Percentiles rank a stretch among this genome's conserved stretches.
phyloP scores from a whole-genome alignment of 129 eudicot genomes.

The Tanacetum coccineum region DNA sequence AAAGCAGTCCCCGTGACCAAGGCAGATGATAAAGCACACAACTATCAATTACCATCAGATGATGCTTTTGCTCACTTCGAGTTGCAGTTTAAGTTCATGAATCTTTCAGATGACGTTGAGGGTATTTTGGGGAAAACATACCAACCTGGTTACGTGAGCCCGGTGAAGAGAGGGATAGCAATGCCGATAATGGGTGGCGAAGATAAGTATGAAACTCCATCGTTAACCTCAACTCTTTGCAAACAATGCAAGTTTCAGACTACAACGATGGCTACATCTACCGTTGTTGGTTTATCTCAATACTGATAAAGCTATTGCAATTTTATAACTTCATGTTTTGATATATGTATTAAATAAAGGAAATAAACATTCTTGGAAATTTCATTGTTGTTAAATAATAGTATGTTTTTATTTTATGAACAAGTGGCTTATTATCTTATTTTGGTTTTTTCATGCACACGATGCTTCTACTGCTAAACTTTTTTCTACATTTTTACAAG shows the following conservation, averaged over 20 bases:
- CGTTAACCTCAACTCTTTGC: conserved; percentile 29
- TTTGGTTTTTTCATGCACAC: conserved; percentile 25
- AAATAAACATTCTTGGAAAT: background rate
- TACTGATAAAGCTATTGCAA: too few species aligned
- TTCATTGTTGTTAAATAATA: too few species aligned
- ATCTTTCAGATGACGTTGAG: conserved; percentile 38
- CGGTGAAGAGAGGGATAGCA: conserved; percentile 43
- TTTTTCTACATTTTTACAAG: conserved; percentile 61
- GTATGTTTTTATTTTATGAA: background rate
- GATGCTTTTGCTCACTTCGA: conserved; percentile 63
- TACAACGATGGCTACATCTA: too few species aligned
- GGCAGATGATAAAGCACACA: conserved; percentile 48
- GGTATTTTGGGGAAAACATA: conserved; percentile 58
- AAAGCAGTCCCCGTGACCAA: conserved; percentile 47
- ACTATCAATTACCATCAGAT: conserved; percentile 48
- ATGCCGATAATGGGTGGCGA: conserved; percentile 68
- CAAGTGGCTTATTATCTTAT: background rate
- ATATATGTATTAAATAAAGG: background rate
- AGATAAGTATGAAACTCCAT: conserved; percentile 50
- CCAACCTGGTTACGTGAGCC: conserved; percentile 40
- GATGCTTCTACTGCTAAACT: conserved; percentile 85
- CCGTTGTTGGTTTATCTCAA: too few species aligned
- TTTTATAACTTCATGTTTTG: background rate
- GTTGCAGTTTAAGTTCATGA: conserved; percentile 42
- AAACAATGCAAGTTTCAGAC: background rate